Conservation (phyloP, 768 basidiomycete genomes). For the Saitozyma sp. region DNA sequence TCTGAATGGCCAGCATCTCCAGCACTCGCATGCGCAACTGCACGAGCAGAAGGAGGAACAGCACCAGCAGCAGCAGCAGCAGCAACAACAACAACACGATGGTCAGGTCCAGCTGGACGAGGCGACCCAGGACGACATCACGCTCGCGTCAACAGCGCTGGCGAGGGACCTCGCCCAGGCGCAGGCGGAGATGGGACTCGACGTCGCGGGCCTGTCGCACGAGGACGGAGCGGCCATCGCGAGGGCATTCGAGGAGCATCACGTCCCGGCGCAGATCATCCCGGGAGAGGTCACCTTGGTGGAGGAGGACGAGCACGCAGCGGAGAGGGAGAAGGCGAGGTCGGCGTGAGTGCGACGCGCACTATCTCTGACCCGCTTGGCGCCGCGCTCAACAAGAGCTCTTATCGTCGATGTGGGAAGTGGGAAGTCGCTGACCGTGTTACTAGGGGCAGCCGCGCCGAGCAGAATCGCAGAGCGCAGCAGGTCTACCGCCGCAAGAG, state of each 20-base stretch:
- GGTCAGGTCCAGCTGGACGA: no score
- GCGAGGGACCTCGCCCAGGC: slow-evolving; percentile 9
- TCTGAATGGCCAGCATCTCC: no score
- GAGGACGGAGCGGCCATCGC: no score
- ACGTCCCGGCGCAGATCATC: slow-evolving; percentile 8
- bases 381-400: background rate
- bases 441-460: slow-evolving; percentile 66
- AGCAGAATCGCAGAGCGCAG: slow-evolving; percentile 93
- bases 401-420: no score
- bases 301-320: background rate
- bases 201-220: no score
- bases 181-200: slow-evolving; percentile 10
- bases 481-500: slow-evolving; percentile 85
- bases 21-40: no score
- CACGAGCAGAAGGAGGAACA: no score
- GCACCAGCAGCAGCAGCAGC: no score
- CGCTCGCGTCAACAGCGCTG: background rate
- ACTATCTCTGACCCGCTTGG: background rate
- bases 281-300: background rate
- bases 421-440: slow-evolving; percentile 2
- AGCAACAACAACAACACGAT: no score
- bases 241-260: background rate
- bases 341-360: background rate
- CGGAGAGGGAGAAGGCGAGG: background rate
- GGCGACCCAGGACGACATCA: no score